These are phyloP conservation scores for Melampsora allii-populina DNA, from an alignment of 1,284 basidiomycete species.

Conservation along the genomic window DNA sequence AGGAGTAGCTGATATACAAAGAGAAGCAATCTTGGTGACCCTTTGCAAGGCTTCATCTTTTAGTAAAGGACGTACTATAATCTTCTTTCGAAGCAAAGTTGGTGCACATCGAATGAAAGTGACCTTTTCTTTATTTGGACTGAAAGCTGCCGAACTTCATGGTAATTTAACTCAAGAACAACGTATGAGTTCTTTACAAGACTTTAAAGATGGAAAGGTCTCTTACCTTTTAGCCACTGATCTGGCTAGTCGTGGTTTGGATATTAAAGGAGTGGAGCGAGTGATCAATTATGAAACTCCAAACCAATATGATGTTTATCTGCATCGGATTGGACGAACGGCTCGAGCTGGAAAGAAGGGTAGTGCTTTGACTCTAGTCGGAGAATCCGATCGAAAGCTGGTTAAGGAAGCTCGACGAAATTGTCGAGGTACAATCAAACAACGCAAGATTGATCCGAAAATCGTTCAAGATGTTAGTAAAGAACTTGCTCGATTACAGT, in stretches of 20 bases:
- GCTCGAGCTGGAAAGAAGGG: conserved; percentile 90
- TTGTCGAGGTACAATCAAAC: conserved; percentile 78
- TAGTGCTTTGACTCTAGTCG: conserved; percentile 92
- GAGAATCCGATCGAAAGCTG: conserved; percentile 93
- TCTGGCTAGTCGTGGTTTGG: conserved; percentile 65
- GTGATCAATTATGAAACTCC: conserved; percentile 92
- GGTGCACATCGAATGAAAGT: conserved; percentile 94
- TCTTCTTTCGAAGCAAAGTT: conserved; percentile 94
- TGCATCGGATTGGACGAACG: conserved; percentile 94
- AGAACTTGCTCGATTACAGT: conserved; percentile 69
- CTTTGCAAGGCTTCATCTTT: conserved; percentile 73
- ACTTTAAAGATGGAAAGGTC: conserved; percentile 78
- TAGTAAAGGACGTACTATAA: conserved; percentile 77
- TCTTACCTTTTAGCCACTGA: conserved; percentile 95
- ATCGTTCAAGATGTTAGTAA: conserved; percentile 68
- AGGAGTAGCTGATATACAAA: conserved; percentile 91
- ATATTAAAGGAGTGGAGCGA: conserved; percentile 52
- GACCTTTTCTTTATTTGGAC: conserved; percentile 79
- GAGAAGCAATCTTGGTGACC: conserved; percentile 74
- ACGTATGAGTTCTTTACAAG: conserved; percentile 78
- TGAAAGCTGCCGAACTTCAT: conserved; percentile 87
- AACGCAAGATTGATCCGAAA: conserved; percentile 82
- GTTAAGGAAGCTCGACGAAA: conserved; percentile 94
- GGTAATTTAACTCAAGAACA: conserved; percentile 92
- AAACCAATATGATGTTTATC: conserved; percentile 82